phyloP scores from a whole-genome alignment of 2,329 filamentous ascomycete species.

The Colletotrichum tofieldiae region DNA sequence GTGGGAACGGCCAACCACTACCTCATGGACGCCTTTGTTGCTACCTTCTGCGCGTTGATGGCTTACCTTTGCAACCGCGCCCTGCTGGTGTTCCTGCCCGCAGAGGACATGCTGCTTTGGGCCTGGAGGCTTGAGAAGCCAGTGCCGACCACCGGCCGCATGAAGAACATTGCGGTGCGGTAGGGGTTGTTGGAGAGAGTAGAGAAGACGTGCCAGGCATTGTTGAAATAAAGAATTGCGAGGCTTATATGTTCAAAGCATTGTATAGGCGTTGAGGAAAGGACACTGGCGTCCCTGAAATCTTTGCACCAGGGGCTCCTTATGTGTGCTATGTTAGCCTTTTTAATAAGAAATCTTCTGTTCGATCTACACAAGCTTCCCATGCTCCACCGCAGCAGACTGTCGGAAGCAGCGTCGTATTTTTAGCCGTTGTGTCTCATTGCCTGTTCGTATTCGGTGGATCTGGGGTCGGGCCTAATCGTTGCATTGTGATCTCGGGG shows the following conservation, averaged over 20 bases:
- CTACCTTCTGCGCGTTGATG: slow-evolving; percentile 71
- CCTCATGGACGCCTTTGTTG: slow-evolving; percentile 77
- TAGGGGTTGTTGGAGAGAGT: neutral
- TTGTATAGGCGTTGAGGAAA: slow-evolving; percentile 37
- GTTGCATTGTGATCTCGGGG: neutral
- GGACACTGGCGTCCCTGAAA: slow-evolving; percentile 9
- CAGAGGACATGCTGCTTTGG: slow-evolving; percentile 78
- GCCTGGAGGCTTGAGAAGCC: slow-evolving; percentile 76
- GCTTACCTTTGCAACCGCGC: slow-evolving; percentile 69
- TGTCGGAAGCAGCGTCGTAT: neutral
- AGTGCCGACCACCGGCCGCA: slow-evolving; percentile 62
- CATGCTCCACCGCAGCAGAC: neutral
- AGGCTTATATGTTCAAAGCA: slow-evolving; percentile 30
- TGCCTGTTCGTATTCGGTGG: slow-evolving; percentile 1
- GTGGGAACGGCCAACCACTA: slow-evolving; percentile 76
- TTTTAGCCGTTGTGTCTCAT: neutral
- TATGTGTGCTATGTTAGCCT: slow-evolving; percentile 17
- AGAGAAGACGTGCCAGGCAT: slow-evolving; percentile 10
- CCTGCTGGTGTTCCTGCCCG: slow-evolving; percentile 71
- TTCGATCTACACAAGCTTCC: slow-evolving; percentile 1
- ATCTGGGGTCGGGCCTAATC: neutral
- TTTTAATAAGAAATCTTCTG: slow-evolving; percentile 29
- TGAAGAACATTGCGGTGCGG: slow-evolving; percentile 44
- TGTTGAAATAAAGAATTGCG: slow-evolving; percentile 4
- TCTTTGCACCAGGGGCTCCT: slow-evolving; percentile 3